These are phyloP conservation scores for Mortierella sp. DNA, from an alignment of 371 early-diverging fungal genomes.

Conservation along the genomic window DNA sequence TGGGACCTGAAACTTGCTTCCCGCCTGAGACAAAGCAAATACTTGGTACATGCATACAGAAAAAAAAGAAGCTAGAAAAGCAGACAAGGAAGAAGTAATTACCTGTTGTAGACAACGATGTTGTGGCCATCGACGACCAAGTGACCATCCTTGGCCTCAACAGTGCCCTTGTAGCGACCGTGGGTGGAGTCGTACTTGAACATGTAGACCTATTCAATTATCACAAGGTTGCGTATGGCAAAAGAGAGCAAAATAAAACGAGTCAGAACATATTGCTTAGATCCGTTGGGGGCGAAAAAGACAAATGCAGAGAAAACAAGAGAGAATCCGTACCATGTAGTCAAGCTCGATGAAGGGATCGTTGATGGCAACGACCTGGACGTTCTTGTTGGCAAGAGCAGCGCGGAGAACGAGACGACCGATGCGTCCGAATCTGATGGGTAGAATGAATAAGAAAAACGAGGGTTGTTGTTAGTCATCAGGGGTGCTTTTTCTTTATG, in stretches of 20 bases:
- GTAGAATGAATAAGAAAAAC: not conserved
- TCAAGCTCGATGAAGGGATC: constrained; percentile 98
- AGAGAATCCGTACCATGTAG: constrained; percentile 81
- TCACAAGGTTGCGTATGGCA: not conserved
- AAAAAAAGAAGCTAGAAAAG: constrained; percentile 69
- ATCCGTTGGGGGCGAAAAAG: not conserved
- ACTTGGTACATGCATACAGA: constrained; percentile 81
- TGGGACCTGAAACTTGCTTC: constrained; percentile 60
- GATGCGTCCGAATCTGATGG: constrained; percentile 95
- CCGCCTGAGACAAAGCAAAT: constrained; percentile 47
- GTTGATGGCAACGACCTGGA: constrained; percentile 96
- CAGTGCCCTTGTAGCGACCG: constrained; percentile 89
- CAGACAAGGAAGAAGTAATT: constrained; percentile 13
- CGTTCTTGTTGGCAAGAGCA: constrained; percentile 78
- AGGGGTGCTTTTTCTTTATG: not conserved
- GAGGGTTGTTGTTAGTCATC: not conserved
- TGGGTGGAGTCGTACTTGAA: constrained; percentile 99
- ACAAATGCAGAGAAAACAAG: not conserved
- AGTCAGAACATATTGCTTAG: not conserved
- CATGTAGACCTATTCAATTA: constrained; percentile 81
- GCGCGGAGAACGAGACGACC: constrained; percentile 99
- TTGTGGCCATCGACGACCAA: constrained; percentile 87
- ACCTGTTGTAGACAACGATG: constrained; percentile 82
- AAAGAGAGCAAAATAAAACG: not conserved
- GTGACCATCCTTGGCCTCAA: constrained; percentile 84